These are phyloP conservation scores for Verticillium tricorpus DNA, from an alignment of 2,329 filamentous ascomycete species.

Conservation along the genomic window DNA sequence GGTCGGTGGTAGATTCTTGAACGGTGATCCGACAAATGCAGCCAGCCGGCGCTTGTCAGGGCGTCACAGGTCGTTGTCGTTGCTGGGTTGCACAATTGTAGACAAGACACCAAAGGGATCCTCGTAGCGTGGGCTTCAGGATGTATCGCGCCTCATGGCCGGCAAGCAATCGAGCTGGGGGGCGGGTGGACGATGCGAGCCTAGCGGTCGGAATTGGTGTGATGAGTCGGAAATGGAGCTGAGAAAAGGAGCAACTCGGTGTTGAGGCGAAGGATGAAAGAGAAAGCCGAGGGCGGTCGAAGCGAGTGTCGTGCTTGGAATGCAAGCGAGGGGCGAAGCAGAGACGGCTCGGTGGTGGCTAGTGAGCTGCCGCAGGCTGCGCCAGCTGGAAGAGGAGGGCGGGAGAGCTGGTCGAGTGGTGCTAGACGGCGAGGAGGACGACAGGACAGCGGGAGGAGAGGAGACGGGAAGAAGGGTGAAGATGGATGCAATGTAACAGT, in stretches of 20 bases:
- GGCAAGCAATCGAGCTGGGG: neutral
- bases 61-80: neutral
- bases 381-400: neutral
- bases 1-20: neutral
- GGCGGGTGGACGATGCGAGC: neutral
- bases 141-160: neutral
- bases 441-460: neutral
- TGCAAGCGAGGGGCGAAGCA: slow-evolving; percentile 2
- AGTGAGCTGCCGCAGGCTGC: neutral
- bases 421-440: neutral
- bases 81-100: neutral
- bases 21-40: neutral
- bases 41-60: neutral
- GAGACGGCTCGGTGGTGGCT: neutral
- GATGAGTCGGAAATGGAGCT: neutral
- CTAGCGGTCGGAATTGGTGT: neutral
- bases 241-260: neutral
- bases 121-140: neutral
- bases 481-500: neutral
- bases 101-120: neutral
- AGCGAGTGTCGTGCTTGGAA: neutral
- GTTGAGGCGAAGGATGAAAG: neutral
- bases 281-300: neutral
- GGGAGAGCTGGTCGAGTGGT: neutral
- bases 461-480: neutral